Conservation (phyloP, 148 eudicot species). For the Spergularia marina region DNA sequence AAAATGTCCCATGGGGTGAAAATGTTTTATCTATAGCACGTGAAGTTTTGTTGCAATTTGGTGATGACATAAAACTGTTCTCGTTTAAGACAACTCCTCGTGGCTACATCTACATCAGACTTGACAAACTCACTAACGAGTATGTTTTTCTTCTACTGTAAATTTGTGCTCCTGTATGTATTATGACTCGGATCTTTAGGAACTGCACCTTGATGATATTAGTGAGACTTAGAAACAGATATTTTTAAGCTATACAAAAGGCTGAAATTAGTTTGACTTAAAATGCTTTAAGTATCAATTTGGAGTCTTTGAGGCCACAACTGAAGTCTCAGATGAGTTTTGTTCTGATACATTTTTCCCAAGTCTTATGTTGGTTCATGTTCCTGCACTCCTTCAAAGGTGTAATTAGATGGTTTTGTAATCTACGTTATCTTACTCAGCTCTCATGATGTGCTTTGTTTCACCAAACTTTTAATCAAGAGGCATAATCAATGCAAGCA, state of each 20-base stretch:
- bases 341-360: neutral
- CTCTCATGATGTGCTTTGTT: neutral
- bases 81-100: constrained; percentile 74
- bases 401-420: neutral
- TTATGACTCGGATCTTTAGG: neutral
- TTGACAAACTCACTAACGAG: constrained; percentile 73
- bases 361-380: neutral
- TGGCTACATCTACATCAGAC: constrained; percentile 83
- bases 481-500: neutral
- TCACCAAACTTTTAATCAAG: neutral
- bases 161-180: neutral
- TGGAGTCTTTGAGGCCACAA: neutral
- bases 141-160: constrained; percentile 34
- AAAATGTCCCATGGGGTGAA: constrained; percentile 84
- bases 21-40: constrained; percentile 67
- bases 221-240: neutral
- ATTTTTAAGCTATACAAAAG: neutral
- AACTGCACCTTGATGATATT: neutral
- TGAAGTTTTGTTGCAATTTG: constrained; percentile 59
- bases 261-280: neutral
- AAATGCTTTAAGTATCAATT: neutral
- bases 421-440: too few species aligned
- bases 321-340: neutral
- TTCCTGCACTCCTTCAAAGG: neutral
- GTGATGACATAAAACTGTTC: constrained; percentile 62